phyloP scores from a whole-genome alignment of 2,329 filamentous ascomycete species.

The Leptographium galeiforme region DNA sequence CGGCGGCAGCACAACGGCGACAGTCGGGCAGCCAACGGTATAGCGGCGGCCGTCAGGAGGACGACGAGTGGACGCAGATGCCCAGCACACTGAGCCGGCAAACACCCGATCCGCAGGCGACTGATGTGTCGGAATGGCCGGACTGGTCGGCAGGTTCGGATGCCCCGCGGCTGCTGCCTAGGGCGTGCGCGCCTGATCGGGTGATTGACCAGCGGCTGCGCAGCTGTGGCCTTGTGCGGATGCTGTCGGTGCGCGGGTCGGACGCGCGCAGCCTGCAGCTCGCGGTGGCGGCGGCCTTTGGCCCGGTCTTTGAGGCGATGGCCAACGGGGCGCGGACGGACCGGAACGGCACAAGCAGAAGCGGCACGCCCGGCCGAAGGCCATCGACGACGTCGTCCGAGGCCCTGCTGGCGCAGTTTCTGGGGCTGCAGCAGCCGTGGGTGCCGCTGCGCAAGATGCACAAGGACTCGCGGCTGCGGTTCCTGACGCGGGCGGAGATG shows the following conservation, averaged over 20 bases:
- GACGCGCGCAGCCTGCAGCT: constrained; percentile 56
- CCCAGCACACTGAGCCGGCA: constrained; percentile 32
- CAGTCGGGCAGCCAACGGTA: constrained; percentile 17
- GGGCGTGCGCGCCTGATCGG: constrained; percentile 51
- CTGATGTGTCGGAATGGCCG: constrained; percentile 28
- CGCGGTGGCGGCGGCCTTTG: constrained; percentile 50
- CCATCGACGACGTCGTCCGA: constrained; percentile 11
- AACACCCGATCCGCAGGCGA: constrained; percentile 32
- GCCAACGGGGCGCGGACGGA: constrained; percentile 15
- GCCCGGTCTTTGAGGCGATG: constrained; percentile 35
- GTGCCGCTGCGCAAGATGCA: constrained; percentile 66
- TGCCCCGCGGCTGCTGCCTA: constrained; percentile 52
- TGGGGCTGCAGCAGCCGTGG: constrained; percentile 54
- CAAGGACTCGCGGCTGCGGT: constrained; percentile 58
- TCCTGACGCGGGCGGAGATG: constrained; percentile 60
- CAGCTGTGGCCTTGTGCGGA: constrained; percentile 59
- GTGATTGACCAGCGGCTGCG: constrained; percentile 56
- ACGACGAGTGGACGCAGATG: constrained; percentile 42
- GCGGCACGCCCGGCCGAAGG: constrained; percentile 2
- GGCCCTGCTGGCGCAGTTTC: constrained; percentile 26
- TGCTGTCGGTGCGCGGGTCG: constrained; percentile 44
- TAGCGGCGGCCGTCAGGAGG: constrained; percentile 5
- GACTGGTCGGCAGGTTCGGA: constrained; percentile 16
- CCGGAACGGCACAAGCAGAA: constrained; percentile 6
- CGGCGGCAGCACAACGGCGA: constrained; percentile 15